Evolutionary conservation across 2,329 filamentous ascomycete genomes (phyloP), one percentile per base, ranked within the genome.

Genomic region (Monilinia fructicola): DNA sequence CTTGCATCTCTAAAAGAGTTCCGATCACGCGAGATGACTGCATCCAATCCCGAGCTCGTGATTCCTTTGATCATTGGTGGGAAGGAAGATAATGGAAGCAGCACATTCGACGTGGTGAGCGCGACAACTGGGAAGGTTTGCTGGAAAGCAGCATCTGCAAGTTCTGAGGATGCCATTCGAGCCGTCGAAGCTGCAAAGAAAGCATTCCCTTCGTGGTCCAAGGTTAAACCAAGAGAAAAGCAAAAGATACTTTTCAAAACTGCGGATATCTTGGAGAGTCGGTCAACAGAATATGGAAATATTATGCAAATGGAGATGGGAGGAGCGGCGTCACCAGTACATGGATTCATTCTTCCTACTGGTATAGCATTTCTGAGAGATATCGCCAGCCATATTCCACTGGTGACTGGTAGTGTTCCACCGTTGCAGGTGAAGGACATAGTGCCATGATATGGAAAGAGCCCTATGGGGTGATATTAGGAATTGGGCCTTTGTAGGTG

Each of bases 231-330:
- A 7, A 4, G 7, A 7, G 35, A 54, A 26, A 63, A 63, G 48
- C 60, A 63, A 14, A 42, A 23, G 5, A 54, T 63, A 12, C 38
- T 54, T 28, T 54, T 63, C 16, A 63, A 53, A 31, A 35, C 35
- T 1, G 60, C 48, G 16, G 50, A 63, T 40, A 10, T 63, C 3
- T 23, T 63, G 23, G 60, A 54, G 40, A 54, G 48, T 40, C 35
- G 60, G 12, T 42, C 54, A 11, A 14, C 48, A 28, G 50, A 63
- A 21, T 63, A 44, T 44, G 50, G 50, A 12, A 18, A 16, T n/a
- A 53, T 53, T 21, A 63, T 63, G 60, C 14, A 63, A 16, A 63
- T 23, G 1, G 60, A 54, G 28, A 54, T 54, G 31, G 50, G 60
- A n/a, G 50, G 50, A 26, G 35, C 11, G 6, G 14, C 21, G 1